Base-by-base conservation (phyloP, 768 basidiomycete genomes). In the Amanita pallidorosea region DNA sequence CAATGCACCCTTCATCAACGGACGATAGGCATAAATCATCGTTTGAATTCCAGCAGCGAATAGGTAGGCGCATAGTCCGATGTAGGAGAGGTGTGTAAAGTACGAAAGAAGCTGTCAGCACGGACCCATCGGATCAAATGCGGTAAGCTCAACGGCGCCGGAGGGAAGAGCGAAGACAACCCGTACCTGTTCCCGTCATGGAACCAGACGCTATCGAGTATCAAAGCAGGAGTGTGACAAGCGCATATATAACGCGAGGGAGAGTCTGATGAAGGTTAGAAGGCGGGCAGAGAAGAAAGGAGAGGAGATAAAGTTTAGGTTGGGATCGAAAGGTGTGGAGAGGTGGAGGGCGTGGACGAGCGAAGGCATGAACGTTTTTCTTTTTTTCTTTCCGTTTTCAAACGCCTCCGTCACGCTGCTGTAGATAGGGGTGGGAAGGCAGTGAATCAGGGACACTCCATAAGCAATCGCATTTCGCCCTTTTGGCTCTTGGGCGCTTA, bases 21-120 rank as follows among this genome's bases (percentile, higher is more conserved):
- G 43, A 29, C 25, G 37, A 53, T 58, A 52, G 46, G 59, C 51
- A 51, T 58, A 54, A 46, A 55, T 73, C 53, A 75, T 83, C 0
- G 78, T 79, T 49, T 85, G 83, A 1, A 76, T 65, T 3, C 73
- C 68, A 1, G 83, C 61, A 0, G 80, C 81, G 61, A 72, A 80
- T 61, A 79, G 78, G 62, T 85, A 87, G 18, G 81, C 70, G 17
- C 73, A 70, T 1, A 84, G 56, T 0, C 85, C 85, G 34, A 77
- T 75, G 52, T 77, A 83, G 0, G 79, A 73, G 1, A 85, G 70
- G 52, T 76, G 56, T 0, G 83, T 85, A 61, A 85, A 85, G 64
- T 79, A 85, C 7, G 76, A 74, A 55, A 72, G 65, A 67, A 82
- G 17, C 83, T 84, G 59, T 43, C n/a, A n/a, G 4, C 27, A 5